Conservation (phyloP, 768 basidiomycete genomes). For the Phlegmacium glaucopus region DNA sequence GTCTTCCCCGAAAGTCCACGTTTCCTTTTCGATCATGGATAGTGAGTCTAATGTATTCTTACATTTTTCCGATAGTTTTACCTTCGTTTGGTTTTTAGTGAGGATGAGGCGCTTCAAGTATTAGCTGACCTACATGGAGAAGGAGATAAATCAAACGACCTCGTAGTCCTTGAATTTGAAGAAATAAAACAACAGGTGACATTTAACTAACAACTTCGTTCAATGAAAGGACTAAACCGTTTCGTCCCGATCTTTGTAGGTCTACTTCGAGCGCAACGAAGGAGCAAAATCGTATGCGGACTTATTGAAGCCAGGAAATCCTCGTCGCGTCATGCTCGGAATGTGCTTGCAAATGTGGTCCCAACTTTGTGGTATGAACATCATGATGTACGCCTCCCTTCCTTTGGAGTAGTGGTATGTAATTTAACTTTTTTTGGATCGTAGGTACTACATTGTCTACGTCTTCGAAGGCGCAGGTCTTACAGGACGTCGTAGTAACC, state of each 20-base stretch:
- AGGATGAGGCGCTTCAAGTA: slow-evolving; percentile 65
- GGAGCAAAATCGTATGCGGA: slow-evolving; percentile 72
- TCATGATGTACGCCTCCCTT: slow-evolving; percentile 66
- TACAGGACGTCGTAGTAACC: slow-evolving; percentile 68
- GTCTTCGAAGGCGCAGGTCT: slow-evolving; percentile 78
- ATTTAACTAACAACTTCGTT: not conserved
- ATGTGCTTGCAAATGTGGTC: slow-evolving; percentile 78
- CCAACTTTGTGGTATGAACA: slow-evolving; percentile 74
- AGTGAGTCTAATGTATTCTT: slow-evolving; percentile 26
- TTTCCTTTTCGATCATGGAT: slow-evolving; percentile 63
- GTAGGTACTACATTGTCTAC: slow-evolving; percentile 61
- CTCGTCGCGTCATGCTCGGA: slow-evolving; percentile 70
- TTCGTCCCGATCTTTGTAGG: slow-evolving; percentile 14
- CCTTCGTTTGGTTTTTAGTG: slow-evolving; percentile 22
- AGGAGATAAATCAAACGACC: slow-evolving; percentile 53
- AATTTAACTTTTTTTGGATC: not conserved
- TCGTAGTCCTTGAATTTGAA: slow-evolving; percentile 67
- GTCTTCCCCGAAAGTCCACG: slow-evolving; percentile 70
- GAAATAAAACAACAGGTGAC: slow-evolving; percentile 55
- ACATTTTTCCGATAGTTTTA: not conserved
- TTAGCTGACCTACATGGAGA: slow-evolving; percentile 72
- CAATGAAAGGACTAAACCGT: not conserved
- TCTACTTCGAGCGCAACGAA: slow-evolving; percentile 59
- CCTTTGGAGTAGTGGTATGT: not conserved
- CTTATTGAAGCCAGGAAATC: slow-evolving; percentile 60